Conservation (phyloP, 2,329 filamentous ascomycete species). For the Aspergillus aculeatus region DNA sequence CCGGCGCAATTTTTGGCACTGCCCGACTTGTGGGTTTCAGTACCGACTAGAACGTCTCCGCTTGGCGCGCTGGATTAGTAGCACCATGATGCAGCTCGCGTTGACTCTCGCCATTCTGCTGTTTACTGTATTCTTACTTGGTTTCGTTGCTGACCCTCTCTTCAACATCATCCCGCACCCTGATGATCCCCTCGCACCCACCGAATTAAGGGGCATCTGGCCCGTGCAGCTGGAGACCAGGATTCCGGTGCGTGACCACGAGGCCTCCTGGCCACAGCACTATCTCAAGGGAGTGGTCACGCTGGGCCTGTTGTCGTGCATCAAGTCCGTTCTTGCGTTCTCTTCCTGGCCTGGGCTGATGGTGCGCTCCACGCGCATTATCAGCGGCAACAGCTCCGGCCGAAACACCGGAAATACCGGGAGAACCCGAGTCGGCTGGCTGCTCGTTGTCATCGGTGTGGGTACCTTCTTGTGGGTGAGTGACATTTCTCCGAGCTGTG, state of each 20-base stretch:
- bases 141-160: conserved; percentile 90
- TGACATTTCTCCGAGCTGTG: conserved; percentile 21
- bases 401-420: conserved; percentile 71
- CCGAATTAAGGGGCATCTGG: conserved; percentile 41
- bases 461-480: conserved; percentile 74
- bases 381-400: conserved; percentile 61
- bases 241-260: conserved; percentile 43
- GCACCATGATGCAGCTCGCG: conserved; percentile 63
- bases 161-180: conserved; percentile 86
- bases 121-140: conserved; percentile 73
- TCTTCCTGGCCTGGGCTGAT: conserved; percentile 77
- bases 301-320: conserved; percentile 78
- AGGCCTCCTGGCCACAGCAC: conserved; percentile 73
- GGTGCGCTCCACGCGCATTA: conserved; percentile 61
- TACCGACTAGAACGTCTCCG: conserved; percentile 76
- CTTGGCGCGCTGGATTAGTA: conserved; percentile 70
- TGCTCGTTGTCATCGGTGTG: conserved; percentile 76
- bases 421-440: conserved; percentile 73
- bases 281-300: conserved; percentile 89
- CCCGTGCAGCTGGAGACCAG: conserved; percentile 36
- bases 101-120: conserved; percentile 73
- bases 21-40: conserved; percentile 80
- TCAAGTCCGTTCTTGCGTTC: conserved; percentile 74
- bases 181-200: conserved; percentile 58
- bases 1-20: conserved; percentile 76